Evolutionary conservation across 2,329 filamentous ascomycete species (phyloP), one percentile per base, ranked within the genome.

Genomic region (Ophiocordyceps camponoti-rufipedis): DNA sequence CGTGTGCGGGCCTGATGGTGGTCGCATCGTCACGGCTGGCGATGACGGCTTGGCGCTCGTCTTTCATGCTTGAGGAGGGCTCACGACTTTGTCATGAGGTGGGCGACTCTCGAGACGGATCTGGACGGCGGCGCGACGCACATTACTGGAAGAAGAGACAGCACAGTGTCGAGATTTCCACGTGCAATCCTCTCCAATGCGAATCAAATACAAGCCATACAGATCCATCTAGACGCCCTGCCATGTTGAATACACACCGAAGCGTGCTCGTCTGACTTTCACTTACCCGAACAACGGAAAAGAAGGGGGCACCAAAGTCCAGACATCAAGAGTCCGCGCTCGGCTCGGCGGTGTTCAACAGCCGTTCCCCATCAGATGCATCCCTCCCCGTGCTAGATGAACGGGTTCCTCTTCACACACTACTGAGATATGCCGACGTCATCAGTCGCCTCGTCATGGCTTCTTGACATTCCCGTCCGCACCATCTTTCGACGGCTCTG

Each of bases 21-120:
- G 79, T 61, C 72, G 79, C 51, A 69, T 96, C 43, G 74, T 94
- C 5, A 96, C 91, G 6, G 91, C 87, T 2, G 91, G 91, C 23
- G 91, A 98, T 64, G 91, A 98, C 58, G 73, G 75, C 7, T 61
- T 85, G 28, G 68, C 76, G 28, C 59, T 85, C 54, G 74, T 85
- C 1, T 85, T 85, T 58, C 75, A 81, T 58, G 68, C 70, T 40
- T 72, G 60, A 54, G 19, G 3, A 10, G n/a, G 5, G 13, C 28
- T 42, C 11, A 13, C 11, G 19, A 14, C 11, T 14, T 33, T 33
- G 23, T 23, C 5, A 23, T 23, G 3, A 23, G 23, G 23, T 23
- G 23, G 23, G 23, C 23, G 23, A 23, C 23, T 23, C 23, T 23
- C 23, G 5, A 23, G 23, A 23, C 23, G 23, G 23, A 23, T 23